Evolutionary conservation across 352 stramenopile genomes (phyloP).

Genomic region (Phytophthora pini): DNA sequence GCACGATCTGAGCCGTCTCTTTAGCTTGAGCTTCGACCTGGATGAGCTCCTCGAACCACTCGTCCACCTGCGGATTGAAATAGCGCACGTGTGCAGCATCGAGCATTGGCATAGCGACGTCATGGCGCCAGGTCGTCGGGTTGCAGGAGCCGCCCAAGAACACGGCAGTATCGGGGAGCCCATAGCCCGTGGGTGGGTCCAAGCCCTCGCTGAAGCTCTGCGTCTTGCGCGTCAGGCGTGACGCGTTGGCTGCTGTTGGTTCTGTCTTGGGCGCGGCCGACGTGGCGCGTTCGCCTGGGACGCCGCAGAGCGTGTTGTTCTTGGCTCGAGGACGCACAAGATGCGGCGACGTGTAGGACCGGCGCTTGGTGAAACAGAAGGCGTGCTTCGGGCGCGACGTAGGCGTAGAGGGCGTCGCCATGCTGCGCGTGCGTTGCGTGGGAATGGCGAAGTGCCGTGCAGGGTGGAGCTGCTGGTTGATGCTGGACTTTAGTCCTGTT

Average conservation of each 20-base stretch:
- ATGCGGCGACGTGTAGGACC: conserved; percentile 75
- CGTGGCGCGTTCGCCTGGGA: conserved; percentile 5
- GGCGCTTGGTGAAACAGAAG: conserved; percentile 48
- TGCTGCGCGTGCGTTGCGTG: not conserved
- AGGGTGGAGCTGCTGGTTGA: not conserved
- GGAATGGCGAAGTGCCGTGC: conserved; percentile 1
- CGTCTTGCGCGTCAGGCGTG: conserved; percentile 47
- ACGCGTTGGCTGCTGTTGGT: conserved; percentile 3
- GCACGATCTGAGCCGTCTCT: conserved; percentile 79
- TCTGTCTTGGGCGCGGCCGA: conserved; percentile 16
- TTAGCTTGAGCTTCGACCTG: conserved; percentile 81
- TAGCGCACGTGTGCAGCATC: conserved; percentile 71
- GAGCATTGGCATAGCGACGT: conserved; percentile 81
- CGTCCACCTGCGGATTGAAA: conserved; percentile 91
- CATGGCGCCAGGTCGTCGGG: conserved; percentile 86
- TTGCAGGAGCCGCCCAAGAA: conserved; percentile 91
- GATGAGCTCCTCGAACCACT: conserved; percentile 90
- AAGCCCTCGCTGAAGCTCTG: conserved; percentile 62
- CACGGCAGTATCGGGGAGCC: conserved; percentile 55
- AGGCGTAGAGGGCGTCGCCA: conserved; percentile 19
- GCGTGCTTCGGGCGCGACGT: conserved; percentile 44
- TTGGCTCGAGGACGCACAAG: conserved; percentile 42
- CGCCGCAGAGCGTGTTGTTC: conserved; percentile 27
- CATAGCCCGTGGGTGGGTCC: conserved; percentile 40
- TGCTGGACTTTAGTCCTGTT: not conserved